A percentile compares a stretch with the other conserved stretches of the same genome.
Evolutionary conservation across 139 green algal species (phyloP).

Genomic region (Pleodorina starrii): DNA sequence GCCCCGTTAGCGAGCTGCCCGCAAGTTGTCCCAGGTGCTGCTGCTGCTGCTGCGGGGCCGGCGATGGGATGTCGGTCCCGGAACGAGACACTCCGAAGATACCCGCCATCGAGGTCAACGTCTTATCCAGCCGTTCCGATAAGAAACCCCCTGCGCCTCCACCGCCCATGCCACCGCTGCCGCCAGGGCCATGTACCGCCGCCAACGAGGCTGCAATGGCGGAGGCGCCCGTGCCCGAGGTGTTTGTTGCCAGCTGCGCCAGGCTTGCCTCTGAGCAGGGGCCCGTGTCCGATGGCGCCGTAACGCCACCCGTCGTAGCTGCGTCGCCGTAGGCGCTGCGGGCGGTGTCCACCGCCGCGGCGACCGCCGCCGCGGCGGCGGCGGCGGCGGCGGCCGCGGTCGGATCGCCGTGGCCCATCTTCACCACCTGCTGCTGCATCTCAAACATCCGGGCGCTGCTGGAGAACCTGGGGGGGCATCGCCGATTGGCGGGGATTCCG

Average conservation of each 20-base stretch:
- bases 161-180: background rate
- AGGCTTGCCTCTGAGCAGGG: background rate
- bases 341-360: background rate
- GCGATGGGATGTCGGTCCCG: background rate
- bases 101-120: background rate
- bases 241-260: background rate
- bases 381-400: background rate
- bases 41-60: background rate
- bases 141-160: background rate
- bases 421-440: constrained; percentile 29
- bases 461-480: constrained; percentile 9
- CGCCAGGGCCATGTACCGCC: background rate
- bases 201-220: background rate
- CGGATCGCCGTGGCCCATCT: constrained; percentile 5
- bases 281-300: background rate
- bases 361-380: background rate
- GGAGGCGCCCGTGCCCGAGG: background rate
- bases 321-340: background rate
- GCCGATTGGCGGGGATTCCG: no score
- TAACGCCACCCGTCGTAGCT: background rate
- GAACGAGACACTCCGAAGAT: background rate
- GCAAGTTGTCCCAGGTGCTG: background rate
- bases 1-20: background rate
- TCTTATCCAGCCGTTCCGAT: constrained; percentile 4
- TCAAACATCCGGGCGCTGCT: background rate